phyloP scores from a whole-genome alignment of 208 protist genomes.

The Acanthamoeba lenticulata region DNA sequence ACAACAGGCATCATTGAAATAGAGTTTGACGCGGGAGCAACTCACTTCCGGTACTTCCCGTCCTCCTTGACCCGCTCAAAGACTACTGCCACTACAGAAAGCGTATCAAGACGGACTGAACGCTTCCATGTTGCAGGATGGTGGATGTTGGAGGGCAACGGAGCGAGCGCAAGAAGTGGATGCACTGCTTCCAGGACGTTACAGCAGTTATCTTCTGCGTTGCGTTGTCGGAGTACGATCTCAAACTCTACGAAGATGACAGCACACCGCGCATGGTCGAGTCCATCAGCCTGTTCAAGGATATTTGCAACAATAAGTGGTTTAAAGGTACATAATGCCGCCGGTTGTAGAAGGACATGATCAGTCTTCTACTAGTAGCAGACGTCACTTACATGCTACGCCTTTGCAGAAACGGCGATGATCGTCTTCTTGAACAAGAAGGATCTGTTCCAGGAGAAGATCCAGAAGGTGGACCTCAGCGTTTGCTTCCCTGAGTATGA shows the following conservation, averaged over 20 bases:
- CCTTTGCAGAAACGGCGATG: slow-evolving; percentile 83
- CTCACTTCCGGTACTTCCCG: slow-evolving; percentile 83
- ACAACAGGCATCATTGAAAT: slow-evolving; percentile 87
- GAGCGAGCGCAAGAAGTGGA: slow-evolving; percentile 88
- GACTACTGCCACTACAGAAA: slow-evolving; percentile 82
- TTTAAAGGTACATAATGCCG: slow-evolving; percentile 84
- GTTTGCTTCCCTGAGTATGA: slow-evolving; percentile 85
- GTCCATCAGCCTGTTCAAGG: slow-evolving; percentile 86
- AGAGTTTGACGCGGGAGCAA: slow-evolving; percentile 83
- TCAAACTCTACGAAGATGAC: slow-evolving; percentile 88
- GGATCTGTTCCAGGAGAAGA: slow-evolving; percentile 88
- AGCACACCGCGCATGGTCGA: slow-evolving; percentile 86
- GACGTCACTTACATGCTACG: slow-evolving; percentile 77
- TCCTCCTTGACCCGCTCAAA: slow-evolving; percentile 65
- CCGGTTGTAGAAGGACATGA: slow-evolving; percentile 90
- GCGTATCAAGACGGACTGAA: slow-evolving; percentile 86
- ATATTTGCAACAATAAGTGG: slow-evolving; percentile 87
- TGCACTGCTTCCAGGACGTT: slow-evolving; percentile 90
- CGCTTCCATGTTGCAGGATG: slow-evolving; percentile 83
- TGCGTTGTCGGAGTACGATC: slow-evolving; percentile 85
- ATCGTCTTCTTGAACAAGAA: slow-evolving; percentile 90
- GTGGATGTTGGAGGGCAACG: slow-evolving; percentile 92
- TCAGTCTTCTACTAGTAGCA: slow-evolving; percentile 76
- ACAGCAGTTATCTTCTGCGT: slow-evolving; percentile 87
- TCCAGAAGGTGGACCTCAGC: slow-evolving; percentile 75